Evolutionary conservation across 2,329 filamentous ascomycete species (phyloP), one percentile per base, ranked within the genome.

Genomic region (Cytospora chrysosperma): DNA sequence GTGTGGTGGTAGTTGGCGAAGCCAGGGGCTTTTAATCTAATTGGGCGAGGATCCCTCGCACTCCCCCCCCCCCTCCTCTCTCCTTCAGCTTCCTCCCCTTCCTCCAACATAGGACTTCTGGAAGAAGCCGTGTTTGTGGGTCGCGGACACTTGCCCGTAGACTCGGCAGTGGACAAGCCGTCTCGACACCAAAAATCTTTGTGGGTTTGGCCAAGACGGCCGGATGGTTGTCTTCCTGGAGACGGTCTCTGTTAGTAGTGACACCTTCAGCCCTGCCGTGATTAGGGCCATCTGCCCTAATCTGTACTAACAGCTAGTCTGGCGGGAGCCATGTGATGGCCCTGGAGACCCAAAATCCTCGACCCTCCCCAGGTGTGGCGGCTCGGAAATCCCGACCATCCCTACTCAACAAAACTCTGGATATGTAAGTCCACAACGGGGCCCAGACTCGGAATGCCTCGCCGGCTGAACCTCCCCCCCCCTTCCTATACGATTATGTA

Each of bases 291-390:
- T 24, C 13, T 24, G 56, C 34, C 56, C 40, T 58, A 54, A 15
- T 5, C 24, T 30, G 21, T 60, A 54, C 47, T 49, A 61, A 60
- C 53, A 43, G 53, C 49, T 62, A 57, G 49, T 40, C 26, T 24
- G 55, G 37, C 63, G 59, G 59, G 59, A 63, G 50, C 63, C 54
- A 58, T 59, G 63, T 62, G 59, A 58, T 43, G 55, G 63, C 59
- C 43, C 49, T n/a, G 53, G 24, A 55, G 55, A 59, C 58, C 63
- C 57, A 54, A 43, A 40, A 49, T n/a, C n/a, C 27, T 54, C 58
- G 34, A 43, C 30, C 15, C 19, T n/a, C n/a, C n/a, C n/a, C n/a
- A 21, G 17, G 4, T 6, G 40, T 9, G 40, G 21, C 37, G 19
- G 37, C 5, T 40, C 37, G 37, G 37, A 40, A 40, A 19, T 15